Conservation (phyloP, 2,329 filamentous ascomycete species). For the Thermoascus crustaceus region DNA sequence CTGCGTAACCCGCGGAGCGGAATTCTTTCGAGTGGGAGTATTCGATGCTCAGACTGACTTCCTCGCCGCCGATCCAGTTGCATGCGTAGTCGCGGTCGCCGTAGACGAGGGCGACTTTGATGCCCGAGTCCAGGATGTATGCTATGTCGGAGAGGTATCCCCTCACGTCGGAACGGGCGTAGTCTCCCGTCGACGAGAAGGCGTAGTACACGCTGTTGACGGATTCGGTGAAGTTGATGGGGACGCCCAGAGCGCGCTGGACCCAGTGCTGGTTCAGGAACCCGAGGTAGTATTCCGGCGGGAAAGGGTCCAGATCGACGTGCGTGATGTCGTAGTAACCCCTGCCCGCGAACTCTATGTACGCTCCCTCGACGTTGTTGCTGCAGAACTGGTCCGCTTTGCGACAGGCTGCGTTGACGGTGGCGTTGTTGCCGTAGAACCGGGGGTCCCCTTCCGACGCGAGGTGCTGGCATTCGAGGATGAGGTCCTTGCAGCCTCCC, state of each 20-base stretch:
- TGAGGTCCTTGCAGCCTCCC: slow-evolving; percentile 48
- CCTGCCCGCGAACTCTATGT: slow-evolving; percentile 33
- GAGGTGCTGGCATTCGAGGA: slow-evolving; percentile 43
- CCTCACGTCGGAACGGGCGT: slow-evolving; percentile 38
- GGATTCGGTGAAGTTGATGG: slow-evolving; percentile 49
- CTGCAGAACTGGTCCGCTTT: slow-evolving; percentile 40
- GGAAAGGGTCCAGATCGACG: slow-evolving; percentile 44
- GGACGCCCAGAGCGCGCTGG: slow-evolving; percentile 51
- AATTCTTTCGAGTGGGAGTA: slow-evolving; percentile 40
- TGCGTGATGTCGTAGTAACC: slow-evolving; percentile 54
- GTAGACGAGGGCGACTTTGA: slow-evolving; percentile 51
- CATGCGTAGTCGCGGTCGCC: slow-evolving; percentile 52
- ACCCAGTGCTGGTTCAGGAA: slow-evolving; percentile 52
- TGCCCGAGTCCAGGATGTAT: slow-evolving; percentile 48
- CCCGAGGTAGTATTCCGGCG: slow-evolving; percentile 44
- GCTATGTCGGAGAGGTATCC: slow-evolving; percentile 28
- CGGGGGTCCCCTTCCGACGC: slow-evolving; percentile 43
- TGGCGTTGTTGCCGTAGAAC: slow-evolving; percentile 38
- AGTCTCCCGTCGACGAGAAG: slow-evolving; percentile 43
- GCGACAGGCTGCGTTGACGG: slow-evolving; percentile 39
- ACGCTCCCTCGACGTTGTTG: slow-evolving; percentile 38
- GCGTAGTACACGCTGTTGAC: slow-evolving; percentile 37
- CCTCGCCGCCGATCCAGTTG: slow-evolving; percentile 52
- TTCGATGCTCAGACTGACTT: slow-evolving; percentile 42
- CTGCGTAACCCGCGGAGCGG: slow-evolving; percentile 42